A percentile compares a stretch with the other conserved stretches of the same genome.
These are phyloP conservation scores for Candida multigemmis DNA, from an alignment of 805 yeast species.

Conservation along the genomic window DNA sequence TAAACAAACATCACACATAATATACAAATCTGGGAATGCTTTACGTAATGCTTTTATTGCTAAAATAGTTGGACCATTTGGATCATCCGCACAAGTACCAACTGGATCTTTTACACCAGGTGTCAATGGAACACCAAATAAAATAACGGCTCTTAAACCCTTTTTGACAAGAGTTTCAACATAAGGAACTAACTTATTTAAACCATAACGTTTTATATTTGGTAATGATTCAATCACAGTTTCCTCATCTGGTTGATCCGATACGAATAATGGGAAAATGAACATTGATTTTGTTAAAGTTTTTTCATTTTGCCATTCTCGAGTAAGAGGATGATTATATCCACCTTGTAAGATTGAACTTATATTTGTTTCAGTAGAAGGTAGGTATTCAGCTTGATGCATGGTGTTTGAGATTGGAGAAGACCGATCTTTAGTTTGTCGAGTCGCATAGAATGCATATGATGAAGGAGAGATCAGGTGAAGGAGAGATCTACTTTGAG, in stretches of 20 bases:
- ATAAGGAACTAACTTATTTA: slow-evolving; percentile 67
- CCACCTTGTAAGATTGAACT: slow-evolving; percentile 88
- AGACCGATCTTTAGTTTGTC: too few species aligned
- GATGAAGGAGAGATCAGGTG: too few species aligned
- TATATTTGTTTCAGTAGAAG: slow-evolving; percentile 47
- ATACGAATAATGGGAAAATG: slow-evolving; percentile 83
- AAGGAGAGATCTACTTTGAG: too few species aligned
- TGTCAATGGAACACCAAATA: slow-evolving; percentile 85
- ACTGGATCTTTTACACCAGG: slow-evolving; percentile 67
- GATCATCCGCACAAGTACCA: slow-evolving; percentile 93
- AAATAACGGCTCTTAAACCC: slow-evolving; percentile 77
- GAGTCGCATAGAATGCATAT: too few species aligned
- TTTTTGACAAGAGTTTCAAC: slow-evolving; percentile 62
- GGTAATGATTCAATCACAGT: slow-evolving; percentile 70
- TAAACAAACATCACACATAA: slow-evolving; percentile 90
- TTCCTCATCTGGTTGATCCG: slow-evolving; percentile 77
- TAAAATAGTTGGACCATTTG: slow-evolving; percentile 86
- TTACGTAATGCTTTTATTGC: slow-evolving; percentile 58
- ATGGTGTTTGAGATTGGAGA: too few species aligned
- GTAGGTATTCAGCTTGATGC: slow-evolving; percentile 66
- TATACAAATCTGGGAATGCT: slow-evolving; percentile 73
- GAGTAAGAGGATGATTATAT: slow-evolving; percentile 78
- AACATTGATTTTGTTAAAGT: slow-evolving; percentile 82
- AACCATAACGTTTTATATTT: slow-evolving; percentile 79
- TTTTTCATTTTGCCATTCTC: slow-evolving; percentile 88